Conservation (phyloP, 1,284 basidiomycete species). For the Phylloboletellus chloephorus region DNA sequence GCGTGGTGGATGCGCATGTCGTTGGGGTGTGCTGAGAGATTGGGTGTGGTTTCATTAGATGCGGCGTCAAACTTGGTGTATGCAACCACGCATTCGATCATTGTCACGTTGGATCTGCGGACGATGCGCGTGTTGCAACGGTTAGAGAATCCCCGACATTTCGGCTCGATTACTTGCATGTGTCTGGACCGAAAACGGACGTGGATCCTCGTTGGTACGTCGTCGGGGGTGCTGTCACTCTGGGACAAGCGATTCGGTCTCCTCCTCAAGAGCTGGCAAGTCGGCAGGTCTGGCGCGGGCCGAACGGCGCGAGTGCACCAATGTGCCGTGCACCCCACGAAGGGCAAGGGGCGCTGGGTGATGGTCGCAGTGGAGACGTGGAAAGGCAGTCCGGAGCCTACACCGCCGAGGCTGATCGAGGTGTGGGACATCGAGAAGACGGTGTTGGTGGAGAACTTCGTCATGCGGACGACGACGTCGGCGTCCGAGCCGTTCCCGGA, state of each 20-base stretch:
- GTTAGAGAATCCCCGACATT: slow-evolving; percentile 81
- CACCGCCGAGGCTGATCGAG: slow-evolving; percentile 54
- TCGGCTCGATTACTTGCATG: slow-evolving; percentile 81
- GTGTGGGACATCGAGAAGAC: slow-evolving; percentile 79
- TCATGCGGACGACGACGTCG: slow-evolving; percentile 41
- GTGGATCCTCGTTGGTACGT: slow-evolving; percentile 88
- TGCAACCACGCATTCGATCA: slow-evolving; percentile 75
- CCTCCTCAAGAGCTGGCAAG: slow-evolving; percentile 83
- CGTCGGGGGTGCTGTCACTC: slow-evolving; percentile 75
- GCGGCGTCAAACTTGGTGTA: slow-evolving; percentile 72
- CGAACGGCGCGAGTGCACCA: slow-evolving; percentile 58
- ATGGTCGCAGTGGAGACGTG: slow-evolving; percentile 71
- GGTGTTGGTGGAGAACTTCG: slow-evolving; percentile 61
- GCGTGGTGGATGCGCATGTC: slow-evolving; percentile 13
- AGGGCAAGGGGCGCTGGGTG: slow-evolving; percentile 84
- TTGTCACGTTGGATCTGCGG: slow-evolving; percentile 80
- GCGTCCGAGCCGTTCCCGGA: slow-evolving; percentile 45
- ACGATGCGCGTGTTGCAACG: slow-evolving; percentile 75
- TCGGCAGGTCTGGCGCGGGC: slow-evolving; percentile 52
- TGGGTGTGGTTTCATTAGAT: slow-evolving; percentile 38
- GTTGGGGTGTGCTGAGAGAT: slow-evolving; percentile 5
- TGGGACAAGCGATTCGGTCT: slow-evolving; percentile 96
- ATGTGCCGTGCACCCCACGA: slow-evolving; percentile 77
- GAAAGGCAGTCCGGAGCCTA: slow-evolving; percentile 37
- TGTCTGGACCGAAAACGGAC: slow-evolving; percentile 78